Evolutionary conservation across 2,329 filamentous ascomycete genomes (phyloP).

Genomic region (Cladosporium sp.): DNA sequence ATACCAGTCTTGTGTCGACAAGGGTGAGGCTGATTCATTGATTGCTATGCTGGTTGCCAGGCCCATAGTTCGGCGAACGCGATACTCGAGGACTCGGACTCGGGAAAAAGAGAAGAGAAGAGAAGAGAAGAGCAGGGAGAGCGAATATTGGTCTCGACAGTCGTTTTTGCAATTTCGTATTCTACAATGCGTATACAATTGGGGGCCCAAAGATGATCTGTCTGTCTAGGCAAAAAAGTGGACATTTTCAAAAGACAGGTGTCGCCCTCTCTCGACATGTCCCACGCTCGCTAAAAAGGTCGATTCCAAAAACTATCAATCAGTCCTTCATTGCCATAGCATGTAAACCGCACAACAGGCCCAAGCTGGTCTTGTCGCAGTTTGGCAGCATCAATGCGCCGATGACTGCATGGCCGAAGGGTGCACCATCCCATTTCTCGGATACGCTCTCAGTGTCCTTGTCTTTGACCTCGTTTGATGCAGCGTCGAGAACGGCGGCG

Average conservation of each 20-base stretch:
- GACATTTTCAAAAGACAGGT: neutral
- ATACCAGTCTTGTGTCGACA: neutral
- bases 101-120: neutral
- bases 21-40: neutral
- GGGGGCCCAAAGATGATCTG: neutral
- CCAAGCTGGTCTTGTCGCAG: slow-evolving; percentile 46
- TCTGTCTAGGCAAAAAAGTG: slow-evolving; percentile 1
- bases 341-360: slow-evolving; percentile 41
- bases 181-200: slow-evolving; percentile 8
- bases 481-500: slow-evolving; percentile 20
- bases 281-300: neutral
- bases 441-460: slow-evolving; percentile 23
- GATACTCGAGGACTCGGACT: neutral
- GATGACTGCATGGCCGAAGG: slow-evolving; percentile 48
- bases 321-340: slow-evolving; percentile 33
- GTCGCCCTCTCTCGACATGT: neutral
- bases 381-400: slow-evolving; percentile 48
- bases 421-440: slow-evolving; percentile 46
- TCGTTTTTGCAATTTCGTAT: slow-evolving; percentile 8
- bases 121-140: neutral
- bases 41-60: neutral
- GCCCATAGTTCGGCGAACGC: neutral
- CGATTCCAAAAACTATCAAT: neutral
- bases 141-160: neutral
- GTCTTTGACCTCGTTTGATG: neutral